Evolutionary conservation across 495 filamentous ascomycete genomes (phyloP).

Genomic region (Aspergillus bridgeri): DNA sequence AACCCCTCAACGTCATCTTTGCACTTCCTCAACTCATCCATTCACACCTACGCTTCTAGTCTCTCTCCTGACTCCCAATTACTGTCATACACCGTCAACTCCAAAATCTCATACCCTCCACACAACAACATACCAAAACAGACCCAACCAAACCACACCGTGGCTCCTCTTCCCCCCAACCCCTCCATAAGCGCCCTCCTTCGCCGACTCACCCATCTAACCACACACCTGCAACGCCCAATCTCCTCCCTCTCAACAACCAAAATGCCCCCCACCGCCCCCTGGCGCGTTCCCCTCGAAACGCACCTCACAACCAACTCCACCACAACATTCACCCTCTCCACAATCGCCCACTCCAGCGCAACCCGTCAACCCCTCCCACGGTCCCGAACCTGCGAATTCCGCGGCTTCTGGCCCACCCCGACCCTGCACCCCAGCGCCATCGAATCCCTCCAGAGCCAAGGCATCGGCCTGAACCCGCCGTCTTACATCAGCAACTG

Average conservation of each 20-base stretch:
- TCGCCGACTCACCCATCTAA: background rate
- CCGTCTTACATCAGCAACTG: conserved; percentile 67
- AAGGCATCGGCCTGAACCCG: conserved; percentile 55
- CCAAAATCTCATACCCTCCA: too few relatives aligned
- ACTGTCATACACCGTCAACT: too few relatives aligned
- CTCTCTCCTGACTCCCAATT: too few relatives aligned
- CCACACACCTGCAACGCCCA: background rate
- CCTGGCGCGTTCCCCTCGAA: conserved; percentile 68
- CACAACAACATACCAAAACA: too few relatives aligned
- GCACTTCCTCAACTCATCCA: too few relatives aligned
- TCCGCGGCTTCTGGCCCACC: conserved; percentile 76
- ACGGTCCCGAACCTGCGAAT: conserved; percentile 64
- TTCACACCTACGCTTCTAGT: too few relatives aligned
- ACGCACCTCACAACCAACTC: conserved; percentile 59
- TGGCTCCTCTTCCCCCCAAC: background rate
- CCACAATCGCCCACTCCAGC: conserved; percentile 56
- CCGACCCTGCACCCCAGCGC: conserved; percentile 47
- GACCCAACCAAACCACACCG: background rate
- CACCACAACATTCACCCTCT: conserved; percentile 72
- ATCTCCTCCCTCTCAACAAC: background rate
- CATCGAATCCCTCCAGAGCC: conserved; percentile 63
- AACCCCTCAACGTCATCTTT: too few relatives aligned
- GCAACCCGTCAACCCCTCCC: conserved; percentile 43
- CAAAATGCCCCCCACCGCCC: conserved; percentile 30
- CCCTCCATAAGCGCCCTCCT: background rate